These are phyloP conservation scores for Rhodosporidiobolus sp. DNA, from an alignment of 768 basidiomycete genomes.

Conservation along the genomic window DNA sequence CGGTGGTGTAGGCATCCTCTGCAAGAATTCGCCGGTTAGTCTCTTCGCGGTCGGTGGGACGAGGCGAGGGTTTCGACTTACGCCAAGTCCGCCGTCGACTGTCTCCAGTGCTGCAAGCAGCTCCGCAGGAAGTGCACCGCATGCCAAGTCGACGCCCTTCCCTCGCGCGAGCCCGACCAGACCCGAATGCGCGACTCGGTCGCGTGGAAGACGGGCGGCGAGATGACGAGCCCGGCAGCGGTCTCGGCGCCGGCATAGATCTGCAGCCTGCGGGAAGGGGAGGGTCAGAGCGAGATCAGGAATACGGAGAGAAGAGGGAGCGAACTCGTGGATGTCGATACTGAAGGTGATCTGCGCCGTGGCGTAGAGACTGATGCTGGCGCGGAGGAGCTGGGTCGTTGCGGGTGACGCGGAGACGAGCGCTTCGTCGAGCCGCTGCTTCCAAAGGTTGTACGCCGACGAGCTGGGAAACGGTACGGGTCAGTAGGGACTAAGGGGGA, in stretches of 20 bases:
- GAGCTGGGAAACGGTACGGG: constrained; percentile 11
- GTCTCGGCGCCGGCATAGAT: constrained; percentile 42
- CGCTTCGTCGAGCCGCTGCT: constrained; percentile 40
- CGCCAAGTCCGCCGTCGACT: constrained; percentile 33
- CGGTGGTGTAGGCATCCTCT: constrained; percentile 34
- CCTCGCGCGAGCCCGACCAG: constrained; percentile 31
- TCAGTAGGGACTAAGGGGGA: background rate
- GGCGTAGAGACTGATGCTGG: constrained; percentile 42
- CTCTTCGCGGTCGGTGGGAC: background rate
- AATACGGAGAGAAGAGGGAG: too few species aligned
- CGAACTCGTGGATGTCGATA: constrained; percentile 43
- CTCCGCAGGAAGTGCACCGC: constrained; percentile 40
- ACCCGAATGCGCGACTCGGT: constrained; percentile 32
- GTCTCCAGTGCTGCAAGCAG: constrained; percentile 31
- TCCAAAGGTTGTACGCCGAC: constrained; percentile 43
- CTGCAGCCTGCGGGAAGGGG: constrained; percentile 23
- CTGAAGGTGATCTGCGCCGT: constrained; percentile 42
- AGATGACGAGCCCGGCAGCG: constrained; percentile 38
- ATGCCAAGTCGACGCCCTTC: constrained; percentile 40
- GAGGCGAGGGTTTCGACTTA: background rate
- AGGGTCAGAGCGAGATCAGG: background rate
- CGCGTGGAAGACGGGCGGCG: constrained; percentile 34
- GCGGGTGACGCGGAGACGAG: constrained; percentile 33
- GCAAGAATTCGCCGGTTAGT: background rate
- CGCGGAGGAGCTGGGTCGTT: constrained; percentile 40